Evolutionary conservation across 495 filamentous ascomycete genomes (phyloP).

Genomic region (Ramalina intermedia): DNA sequence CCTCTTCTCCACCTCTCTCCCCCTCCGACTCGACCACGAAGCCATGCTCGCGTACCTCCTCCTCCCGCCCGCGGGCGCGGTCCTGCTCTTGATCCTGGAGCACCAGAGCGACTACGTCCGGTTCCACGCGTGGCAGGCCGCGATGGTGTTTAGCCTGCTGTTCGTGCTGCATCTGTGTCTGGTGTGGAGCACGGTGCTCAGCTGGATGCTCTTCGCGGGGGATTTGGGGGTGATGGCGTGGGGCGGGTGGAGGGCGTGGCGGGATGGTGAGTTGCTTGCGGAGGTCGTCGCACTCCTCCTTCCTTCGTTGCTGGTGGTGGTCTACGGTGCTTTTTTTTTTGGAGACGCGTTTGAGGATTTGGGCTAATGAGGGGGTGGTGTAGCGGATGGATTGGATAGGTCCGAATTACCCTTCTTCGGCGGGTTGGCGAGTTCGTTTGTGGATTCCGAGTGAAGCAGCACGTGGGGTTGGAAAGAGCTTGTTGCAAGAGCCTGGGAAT

Average conservation of each 20-base stretch:
- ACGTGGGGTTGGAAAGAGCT: neutral
- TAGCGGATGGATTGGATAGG: slow-evolving; percentile 78
- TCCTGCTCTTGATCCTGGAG: slow-evolving; percentile 73
- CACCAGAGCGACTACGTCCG: slow-evolving; percentile 95
- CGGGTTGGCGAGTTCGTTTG: slow-evolving; percentile 68
- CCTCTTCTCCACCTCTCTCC: slow-evolving; percentile 71
- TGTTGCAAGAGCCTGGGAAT: no score
- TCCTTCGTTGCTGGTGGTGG: neutral
- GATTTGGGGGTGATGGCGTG: slow-evolving; percentile 68
- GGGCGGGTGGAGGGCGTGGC: slow-evolving; percentile 65
- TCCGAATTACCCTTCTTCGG: slow-evolving; percentile 87
- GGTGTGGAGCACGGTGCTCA: slow-evolving; percentile 68
- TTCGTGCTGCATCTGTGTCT: slow-evolving; percentile 77
- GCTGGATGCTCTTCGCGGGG: slow-evolving; percentile 63
- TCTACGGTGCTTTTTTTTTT: no score
- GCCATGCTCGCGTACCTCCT: slow-evolving; percentile 81
- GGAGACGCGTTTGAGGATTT: neutral
- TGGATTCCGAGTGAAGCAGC: slow-evolving; percentile 69
- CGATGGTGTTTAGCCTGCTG: slow-evolving; percentile 69
- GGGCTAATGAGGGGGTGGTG: slow-evolving; percentile 11
- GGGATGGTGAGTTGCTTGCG: slow-evolving; percentile 53
- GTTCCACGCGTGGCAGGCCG: slow-evolving; percentile 93
- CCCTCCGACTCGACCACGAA: slow-evolving; percentile 72
- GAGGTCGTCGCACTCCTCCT: neutral
- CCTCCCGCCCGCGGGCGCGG: slow-evolving; percentile 73